Conservation (phyloP, 2,329 filamentous ascomycete species). For the Penicillium sp. region DNA sequence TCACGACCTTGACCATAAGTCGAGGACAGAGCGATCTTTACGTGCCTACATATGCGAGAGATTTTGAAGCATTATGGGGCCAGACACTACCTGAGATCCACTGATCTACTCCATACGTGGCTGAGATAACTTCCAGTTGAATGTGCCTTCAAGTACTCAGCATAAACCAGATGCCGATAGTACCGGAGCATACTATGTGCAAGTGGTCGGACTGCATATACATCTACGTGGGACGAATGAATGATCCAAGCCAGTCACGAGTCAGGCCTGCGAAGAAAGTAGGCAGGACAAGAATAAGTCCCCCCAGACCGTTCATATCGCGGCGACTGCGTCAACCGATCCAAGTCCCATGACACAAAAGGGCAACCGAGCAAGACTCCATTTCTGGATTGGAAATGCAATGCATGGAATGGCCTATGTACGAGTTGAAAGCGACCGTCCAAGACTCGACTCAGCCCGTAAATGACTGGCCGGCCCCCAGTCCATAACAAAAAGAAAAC, state of each 20-base stretch:
- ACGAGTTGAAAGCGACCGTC: slow-evolving; percentile 32
- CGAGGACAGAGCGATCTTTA: not conserved
- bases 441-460: slow-evolving; percentile 23
- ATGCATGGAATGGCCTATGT: slow-evolving; percentile 38
- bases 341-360: not conserved
- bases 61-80: not conserved
- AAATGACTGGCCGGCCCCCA: slow-evolving; percentile 21
- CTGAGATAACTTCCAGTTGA: not conserved
- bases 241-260: not conserved
- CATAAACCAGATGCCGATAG: not conserved
- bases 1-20: not conserved
- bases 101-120: not conserved
- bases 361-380: slow-evolving; percentile 16
- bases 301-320: not conserved
- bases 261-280: not conserved
- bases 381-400: slow-evolving; percentile 36
- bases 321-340: not conserved
- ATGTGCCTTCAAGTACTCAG: not conserved
- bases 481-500: slow-evolving; percentile 19
- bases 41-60: not conserved
- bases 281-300: not conserved
- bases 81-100: not conserved
- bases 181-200: not conserved
- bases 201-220: not conserved
- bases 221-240: not conserved